Conservation (phyloP, 2,329 filamentous ascomycete species). For the Fonsecaea erecta region DNA sequence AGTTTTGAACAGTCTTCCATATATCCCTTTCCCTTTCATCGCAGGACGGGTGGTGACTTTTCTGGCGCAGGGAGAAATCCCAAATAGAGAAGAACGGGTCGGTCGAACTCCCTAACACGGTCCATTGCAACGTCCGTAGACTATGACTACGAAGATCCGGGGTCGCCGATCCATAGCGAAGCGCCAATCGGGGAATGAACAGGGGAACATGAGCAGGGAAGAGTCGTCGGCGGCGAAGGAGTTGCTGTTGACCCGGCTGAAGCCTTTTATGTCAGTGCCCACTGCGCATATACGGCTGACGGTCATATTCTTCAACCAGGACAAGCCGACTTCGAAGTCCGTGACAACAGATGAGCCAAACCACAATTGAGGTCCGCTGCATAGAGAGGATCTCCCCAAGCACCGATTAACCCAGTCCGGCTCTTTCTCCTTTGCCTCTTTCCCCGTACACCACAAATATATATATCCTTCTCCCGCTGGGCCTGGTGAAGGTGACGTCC, state of each 20-base stretch:
- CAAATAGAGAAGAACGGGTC: too few species aligned
- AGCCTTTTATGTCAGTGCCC: slow-evolving; percentile 87
- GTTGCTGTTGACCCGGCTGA: slow-evolving; percentile 83
- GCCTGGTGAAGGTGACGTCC: too few species aligned
- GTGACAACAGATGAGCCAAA: slow-evolving; percentile 86
- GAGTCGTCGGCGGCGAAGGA: slow-evolving; percentile 81
- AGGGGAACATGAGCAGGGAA: slow-evolving; percentile 70
- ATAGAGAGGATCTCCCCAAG: too few species aligned
- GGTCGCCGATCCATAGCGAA: slow-evolving; percentile 50
- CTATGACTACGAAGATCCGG: slow-evolving; percentile 39
- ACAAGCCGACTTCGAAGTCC: slow-evolving; percentile 79
- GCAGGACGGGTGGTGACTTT: slow-evolving; percentile 31
- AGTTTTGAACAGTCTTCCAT: slow-evolving; percentile 45
- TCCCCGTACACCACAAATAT: too few species aligned
- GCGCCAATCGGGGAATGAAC: slow-evolving; percentile 55
- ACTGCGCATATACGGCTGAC: slow-evolving; percentile 78
- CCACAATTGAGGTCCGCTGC: too few species aligned
- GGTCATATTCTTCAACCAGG: slow-evolving; percentile 91
- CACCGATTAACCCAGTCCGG: too few species aligned
- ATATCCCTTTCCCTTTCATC: slow-evolving; percentile 36
- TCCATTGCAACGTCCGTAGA: slow-evolving; percentile 14
- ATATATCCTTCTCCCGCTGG: too few species aligned
- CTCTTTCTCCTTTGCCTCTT: too few species aligned
- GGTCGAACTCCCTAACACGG: slow-evolving; percentile 37
- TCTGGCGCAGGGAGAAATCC: too few species aligned